These are phyloP conservation scores for Tylopilus cervinicoccineus DNA, from an alignment of 768 basidiomycete genomes.

Conservation along the genomic window DNA sequence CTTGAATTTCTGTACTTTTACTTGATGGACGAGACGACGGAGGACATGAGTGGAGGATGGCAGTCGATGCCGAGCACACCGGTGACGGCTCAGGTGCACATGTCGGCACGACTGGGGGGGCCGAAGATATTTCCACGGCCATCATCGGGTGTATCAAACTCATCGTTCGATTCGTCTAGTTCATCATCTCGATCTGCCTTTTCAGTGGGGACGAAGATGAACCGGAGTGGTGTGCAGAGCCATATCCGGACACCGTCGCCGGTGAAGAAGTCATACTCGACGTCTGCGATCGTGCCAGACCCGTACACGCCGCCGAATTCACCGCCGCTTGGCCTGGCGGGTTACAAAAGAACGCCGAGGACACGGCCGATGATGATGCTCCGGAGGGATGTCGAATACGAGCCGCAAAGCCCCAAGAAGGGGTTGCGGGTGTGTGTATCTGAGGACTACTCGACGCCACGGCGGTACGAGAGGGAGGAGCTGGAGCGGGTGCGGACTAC, in stretches of 20 bases:
- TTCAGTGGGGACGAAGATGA: conserved; percentile 36
- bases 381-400: conserved; percentile 66
- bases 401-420: conserved; percentile 71
- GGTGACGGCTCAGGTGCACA: conserved; percentile 21
- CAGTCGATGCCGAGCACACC: conserved; percentile 37
- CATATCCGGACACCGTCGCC: conserved; percentile 38
- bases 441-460: conserved; percentile 16
- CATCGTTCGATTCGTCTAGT: conserved; percentile 22
- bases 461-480: conserved; percentile 8
- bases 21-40: conserved; percentile 72
- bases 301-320: conserved; percentile 22
- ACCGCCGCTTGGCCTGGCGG: conserved; percentile 27
- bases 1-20: conserved; percentile 96
- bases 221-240: conserved; percentile 22
- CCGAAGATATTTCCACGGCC: conserved; percentile 25
- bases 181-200: conserved; percentile 37
- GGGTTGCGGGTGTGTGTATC: conserved; percentile 29
- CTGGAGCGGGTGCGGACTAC: conserved; percentile 45
- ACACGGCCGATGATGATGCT: conserved; percentile 60
- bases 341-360: conserved; percentile 16
- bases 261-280: conserved; percentile 34
- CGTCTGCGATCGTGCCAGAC: conserved; percentile 14
- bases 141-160: conserved; percentile 14
- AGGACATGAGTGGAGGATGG: conserved; percentile 4
- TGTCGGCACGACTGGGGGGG: conserved; percentile 15